Evolutionary conservation across 495 filamentous ascomycete species (phyloP).

Genomic region (Xylaria longipes): DNA sequence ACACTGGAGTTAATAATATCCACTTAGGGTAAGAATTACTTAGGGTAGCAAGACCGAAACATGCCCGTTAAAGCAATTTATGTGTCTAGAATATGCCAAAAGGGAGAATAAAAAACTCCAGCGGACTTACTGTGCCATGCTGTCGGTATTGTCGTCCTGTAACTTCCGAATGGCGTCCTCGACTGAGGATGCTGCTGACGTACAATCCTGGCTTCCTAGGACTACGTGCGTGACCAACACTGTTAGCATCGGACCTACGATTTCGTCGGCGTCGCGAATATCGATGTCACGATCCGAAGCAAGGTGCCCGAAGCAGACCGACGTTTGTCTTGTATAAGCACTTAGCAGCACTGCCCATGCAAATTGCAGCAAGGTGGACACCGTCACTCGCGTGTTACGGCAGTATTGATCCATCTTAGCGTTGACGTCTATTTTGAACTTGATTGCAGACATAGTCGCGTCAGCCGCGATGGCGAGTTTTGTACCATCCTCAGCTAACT

Average conservation of each 20-base stretch:
- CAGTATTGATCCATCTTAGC: slow-evolving; percentile 42
- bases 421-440: slow-evolving; percentile 8
- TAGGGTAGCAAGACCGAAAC: no score
- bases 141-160: slow-evolving; percentile 16
- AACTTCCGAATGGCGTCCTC: slow-evolving; percentile 5
- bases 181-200: background rate
- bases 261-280: slow-evolving; percentile 51
- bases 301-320: slow-evolving; percentile 62
- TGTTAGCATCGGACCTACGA: slow-evolving; percentile 62
- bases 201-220: slow-evolving; percentile 19
- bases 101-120: no score
- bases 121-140: slow-evolving; percentile 17
- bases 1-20: no score
- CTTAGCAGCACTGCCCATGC: slow-evolving; percentile 62
- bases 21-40: no score
- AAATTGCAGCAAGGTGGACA: slow-evolving; percentile 59
- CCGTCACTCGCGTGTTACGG: slow-evolving; percentile 53
- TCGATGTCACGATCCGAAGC: slow-evolving; percentile 58
- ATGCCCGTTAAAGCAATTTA: no score
- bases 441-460: slow-evolving; percentile 1
- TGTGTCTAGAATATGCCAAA: no score
- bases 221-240: slow-evolving; percentile 59
- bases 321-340: slow-evolving; percentile 54
- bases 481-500: background rate
- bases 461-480: background rate